Percentiles rank a stretch among this genome's conserved stretches.
phyloP scores from a whole-genome alignment of 371 early-diverging fungal genomes.

The Actinomucor elegans region DNA sequence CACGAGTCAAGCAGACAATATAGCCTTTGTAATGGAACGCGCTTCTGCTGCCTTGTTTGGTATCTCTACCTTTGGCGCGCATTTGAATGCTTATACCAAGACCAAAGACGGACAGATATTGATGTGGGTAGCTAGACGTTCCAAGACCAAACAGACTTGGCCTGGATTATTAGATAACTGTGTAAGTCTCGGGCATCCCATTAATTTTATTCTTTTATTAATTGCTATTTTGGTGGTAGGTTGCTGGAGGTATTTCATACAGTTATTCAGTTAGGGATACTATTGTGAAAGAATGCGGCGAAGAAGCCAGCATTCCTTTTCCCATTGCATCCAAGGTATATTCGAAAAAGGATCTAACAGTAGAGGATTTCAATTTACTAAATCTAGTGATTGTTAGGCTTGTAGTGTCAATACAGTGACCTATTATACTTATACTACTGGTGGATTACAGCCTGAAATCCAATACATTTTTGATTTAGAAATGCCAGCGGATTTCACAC shows the following conservation, averaged over 20 bases:
- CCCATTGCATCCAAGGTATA: conserved; percentile 49
- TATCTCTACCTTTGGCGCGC: conserved; percentile 76
- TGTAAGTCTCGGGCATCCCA: conserved; percentile 45
- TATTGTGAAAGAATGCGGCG: conserved; percentile 85
- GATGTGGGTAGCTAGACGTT: conserved; percentile 88
- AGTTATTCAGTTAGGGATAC: conserved; percentile 61
- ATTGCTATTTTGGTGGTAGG: conserved; percentile 23
- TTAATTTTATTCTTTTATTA: neutral
- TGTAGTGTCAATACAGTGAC: conserved; percentile 65
- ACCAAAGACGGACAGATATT: conserved; percentile 43
- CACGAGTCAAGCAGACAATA: conserved; percentile 25
- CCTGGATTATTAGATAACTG: conserved; percentile 87
- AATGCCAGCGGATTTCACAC: conserved; percentile 62
- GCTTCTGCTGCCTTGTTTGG: conserved; percentile 80
- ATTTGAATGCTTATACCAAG: conserved; percentile 75
- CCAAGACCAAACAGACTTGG: conserved; percentile 81
- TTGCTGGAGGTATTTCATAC: conserved; percentile 85
- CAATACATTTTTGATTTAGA: conserved; percentile 85
- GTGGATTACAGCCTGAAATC: conserved; percentile 70
- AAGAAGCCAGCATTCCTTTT: conserved; percentile 82
- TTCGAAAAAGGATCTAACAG: neutral
- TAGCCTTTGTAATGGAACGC: conserved; percentile 78
- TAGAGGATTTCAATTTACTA: neutral
- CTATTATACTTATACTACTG: conserved; percentile 59
- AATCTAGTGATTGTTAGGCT: conserved; percentile 29